Percentiles rank a stretch among this genome's conserved stretches.
phyloP scores from a whole-genome alignment of 1,139 yeast genomes.

The Geotrichum aggregatum region DNA sequence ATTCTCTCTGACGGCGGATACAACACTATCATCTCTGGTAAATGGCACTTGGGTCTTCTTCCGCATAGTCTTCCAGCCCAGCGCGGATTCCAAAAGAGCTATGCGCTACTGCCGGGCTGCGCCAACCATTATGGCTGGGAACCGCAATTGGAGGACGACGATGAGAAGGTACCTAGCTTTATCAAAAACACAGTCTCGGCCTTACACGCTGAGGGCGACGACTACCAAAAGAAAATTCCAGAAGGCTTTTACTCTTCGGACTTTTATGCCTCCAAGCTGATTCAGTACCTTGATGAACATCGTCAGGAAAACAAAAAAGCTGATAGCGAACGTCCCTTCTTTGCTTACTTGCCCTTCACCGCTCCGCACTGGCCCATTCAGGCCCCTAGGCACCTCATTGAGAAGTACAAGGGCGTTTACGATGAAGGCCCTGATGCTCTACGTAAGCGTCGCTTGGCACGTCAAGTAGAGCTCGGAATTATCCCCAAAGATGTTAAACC shows the following conservation, averaged over 20 bases:
- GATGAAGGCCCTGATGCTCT: conserved; percentile 49
- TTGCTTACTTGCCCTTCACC: conserved; percentile 51
- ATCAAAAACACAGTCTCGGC: conserved; percentile 24
- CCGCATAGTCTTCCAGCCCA: conserved; percentile 50
- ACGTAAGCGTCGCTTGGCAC: conserved; percentile 41
- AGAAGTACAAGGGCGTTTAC: conserved; percentile 49
- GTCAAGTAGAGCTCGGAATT: conserved; percentile 46
- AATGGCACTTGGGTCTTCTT: conserved; percentile 55
- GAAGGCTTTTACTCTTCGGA: conserved; percentile 49
- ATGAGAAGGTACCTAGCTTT: conserved; percentile 26
- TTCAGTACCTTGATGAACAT: conserved; percentile 38
- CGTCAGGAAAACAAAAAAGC: conserved; percentile 16
- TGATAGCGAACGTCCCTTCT: conserved; percentile 43
- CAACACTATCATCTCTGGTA: conserved; percentile 51
- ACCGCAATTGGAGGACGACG: conserved; percentile 37
- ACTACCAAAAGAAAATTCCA: conserved; percentile 25
- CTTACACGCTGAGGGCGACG: conserved; percentile 42
- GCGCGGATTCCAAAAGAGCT: conserved; percentile 52
- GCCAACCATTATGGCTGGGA: conserved; percentile 55
- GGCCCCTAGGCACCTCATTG: conserved; percentile 48
- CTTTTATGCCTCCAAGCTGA: conserved; percentile 45
- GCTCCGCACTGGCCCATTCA: conserved; percentile 65
- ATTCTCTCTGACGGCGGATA: conserved; percentile 49
- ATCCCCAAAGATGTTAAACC: conserved; percentile 46
- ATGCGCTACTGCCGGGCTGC: conserved; percentile 54